These are phyloP conservation scores for Emmonsiellopsis sp. DNA, from an alignment of 2,329 filamentous ascomycete species.

Conservation along the genomic window DNA sequence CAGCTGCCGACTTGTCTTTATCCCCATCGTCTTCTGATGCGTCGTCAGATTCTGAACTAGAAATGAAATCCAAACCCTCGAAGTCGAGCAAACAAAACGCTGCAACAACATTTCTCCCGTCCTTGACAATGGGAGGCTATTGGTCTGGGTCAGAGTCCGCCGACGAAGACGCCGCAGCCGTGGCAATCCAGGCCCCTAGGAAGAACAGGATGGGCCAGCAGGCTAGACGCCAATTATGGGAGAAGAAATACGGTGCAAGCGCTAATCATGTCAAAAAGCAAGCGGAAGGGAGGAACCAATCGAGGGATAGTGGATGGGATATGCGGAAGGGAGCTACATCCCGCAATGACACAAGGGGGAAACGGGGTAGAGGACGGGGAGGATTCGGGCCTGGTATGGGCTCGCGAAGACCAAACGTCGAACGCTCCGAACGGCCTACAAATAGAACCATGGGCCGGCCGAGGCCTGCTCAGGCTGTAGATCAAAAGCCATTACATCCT, in stretches of 20 bases:
- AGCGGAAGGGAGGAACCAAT: constrained; percentile 21
- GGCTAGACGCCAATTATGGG: constrained; percentile 51
- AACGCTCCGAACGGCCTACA: background rate
- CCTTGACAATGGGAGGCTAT: constrained; percentile 52
- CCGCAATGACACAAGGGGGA: constrained; percentile 16
- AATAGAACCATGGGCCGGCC: background rate
- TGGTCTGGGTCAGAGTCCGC: constrained; percentile 52
- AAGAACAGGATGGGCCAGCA: constrained; percentile 57
- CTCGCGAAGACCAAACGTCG: background rate
- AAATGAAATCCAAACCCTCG: constrained; percentile 19
- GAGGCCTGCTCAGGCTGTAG: constrained; percentile 20
- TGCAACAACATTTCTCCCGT: constrained; percentile 49
- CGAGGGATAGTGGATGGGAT: constrained; percentile 49
- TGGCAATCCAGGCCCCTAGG: constrained; percentile 29
- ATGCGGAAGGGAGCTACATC: constrained; percentile 44
- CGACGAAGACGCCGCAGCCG: constrained; percentile 35
- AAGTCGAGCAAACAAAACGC: constrained; percentile 16
- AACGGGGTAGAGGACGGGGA: constrained; percentile 14
- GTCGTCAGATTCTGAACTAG: constrained; percentile 17
- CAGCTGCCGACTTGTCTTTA: constrained; percentile 18
- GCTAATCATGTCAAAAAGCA: constrained; percentile 49
- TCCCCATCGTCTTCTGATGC: constrained; percentile 25
- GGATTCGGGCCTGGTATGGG: constrained; percentile 8
- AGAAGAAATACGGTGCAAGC: constrained; percentile 50
- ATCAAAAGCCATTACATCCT: constrained; percentile 50